phyloP scores from a whole-genome alignment of 176 grass and related monocot species.

The Tuctoria greenei region DNA sequence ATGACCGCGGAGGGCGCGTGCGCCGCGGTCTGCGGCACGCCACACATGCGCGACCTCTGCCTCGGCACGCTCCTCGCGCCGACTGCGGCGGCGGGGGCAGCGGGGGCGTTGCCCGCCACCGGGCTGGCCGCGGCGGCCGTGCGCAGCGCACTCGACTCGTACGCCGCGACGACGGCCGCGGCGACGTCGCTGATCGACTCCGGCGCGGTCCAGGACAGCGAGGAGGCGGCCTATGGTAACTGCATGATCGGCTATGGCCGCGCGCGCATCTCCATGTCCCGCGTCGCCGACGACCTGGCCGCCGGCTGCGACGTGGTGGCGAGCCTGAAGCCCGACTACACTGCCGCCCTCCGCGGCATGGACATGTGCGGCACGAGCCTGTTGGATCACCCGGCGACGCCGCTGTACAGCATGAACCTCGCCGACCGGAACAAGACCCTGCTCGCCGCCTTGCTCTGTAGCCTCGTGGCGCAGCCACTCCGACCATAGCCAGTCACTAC shows the following conservation, averaged over 20 bases:
- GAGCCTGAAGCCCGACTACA: not conserved
- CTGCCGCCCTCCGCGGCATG: conserved; percentile 28
- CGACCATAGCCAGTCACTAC: not conserved
- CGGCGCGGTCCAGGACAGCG: not conserved
- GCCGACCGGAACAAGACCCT: conserved; percentile 39
- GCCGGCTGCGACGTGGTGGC: not conserved
- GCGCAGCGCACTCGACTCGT: conserved; percentile 13
- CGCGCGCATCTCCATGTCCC: conserved; percentile 15
- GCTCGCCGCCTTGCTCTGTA: conserved; percentile 36
- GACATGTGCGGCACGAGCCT: conserved; percentile 28
- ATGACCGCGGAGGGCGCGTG: no score
- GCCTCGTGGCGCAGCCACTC: not conserved
- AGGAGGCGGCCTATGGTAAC: conserved; percentile 17
- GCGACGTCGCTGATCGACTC: conserved; percentile 14
- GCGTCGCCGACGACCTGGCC: conserved; percentile 30
- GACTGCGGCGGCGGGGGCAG: not conserved
- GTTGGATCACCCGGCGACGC: conserved; percentile 6
- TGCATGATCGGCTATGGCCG: conserved; percentile 30
- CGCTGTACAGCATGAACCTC: conserved; percentile 26
- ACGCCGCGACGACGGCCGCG: conserved; percentile 11
- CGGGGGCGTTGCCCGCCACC: not conserved
- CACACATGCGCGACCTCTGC: no score
- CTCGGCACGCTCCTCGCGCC: not conserved
- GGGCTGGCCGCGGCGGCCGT: not conserved
- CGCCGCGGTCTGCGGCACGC: no score